phyloP scores from a whole-genome alignment of 2,329 filamentous ascomycete species.

The Lachnellula hyalina region DNA sequence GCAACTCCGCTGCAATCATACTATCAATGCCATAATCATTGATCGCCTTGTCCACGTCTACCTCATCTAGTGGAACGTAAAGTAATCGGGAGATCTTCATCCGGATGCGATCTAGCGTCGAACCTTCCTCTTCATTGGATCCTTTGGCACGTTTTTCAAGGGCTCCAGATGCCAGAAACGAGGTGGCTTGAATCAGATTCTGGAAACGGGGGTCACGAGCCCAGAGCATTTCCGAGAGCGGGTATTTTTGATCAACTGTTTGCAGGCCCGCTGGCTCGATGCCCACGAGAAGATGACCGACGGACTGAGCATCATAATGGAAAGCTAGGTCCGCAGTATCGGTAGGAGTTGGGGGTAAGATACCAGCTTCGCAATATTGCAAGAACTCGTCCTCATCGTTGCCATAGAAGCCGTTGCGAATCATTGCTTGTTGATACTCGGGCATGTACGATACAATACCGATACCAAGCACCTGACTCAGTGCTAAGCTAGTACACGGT shows the following conservation, averaged over 20 bases:
- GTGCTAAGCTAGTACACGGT: background rate
- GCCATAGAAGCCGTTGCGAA: background rate
- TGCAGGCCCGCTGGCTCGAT: background rate
- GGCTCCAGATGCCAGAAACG: no score
- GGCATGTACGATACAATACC: background rate
- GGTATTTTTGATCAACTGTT: background rate
- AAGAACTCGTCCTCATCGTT: background rate
- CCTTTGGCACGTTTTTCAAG: background rate
- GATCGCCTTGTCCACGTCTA: slow-evolving; percentile 12
- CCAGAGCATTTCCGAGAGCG: background rate
- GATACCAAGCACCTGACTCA: background rate
- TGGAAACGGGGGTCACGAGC: background rate
- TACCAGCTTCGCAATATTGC: background rate
- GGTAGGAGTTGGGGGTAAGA: background rate
- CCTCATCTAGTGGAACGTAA: background rate
- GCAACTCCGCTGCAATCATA: slow-evolving; percentile 11
- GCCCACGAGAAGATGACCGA: background rate
- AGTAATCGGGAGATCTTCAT: background rate
- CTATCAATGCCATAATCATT: slow-evolving; percentile 17
- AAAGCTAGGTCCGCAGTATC: background rate
- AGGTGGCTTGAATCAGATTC: background rate
- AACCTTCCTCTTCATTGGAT: background rate
- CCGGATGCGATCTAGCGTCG: background rate
- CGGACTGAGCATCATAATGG: background rate
- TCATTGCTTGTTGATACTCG: background rate